Percentiles rank a stretch among this genome's conserved stretches.
phyloP scores from a whole-genome alignment of 768 basidiomycete genomes.

The Cystofilobasidium bisporidii region DNA sequence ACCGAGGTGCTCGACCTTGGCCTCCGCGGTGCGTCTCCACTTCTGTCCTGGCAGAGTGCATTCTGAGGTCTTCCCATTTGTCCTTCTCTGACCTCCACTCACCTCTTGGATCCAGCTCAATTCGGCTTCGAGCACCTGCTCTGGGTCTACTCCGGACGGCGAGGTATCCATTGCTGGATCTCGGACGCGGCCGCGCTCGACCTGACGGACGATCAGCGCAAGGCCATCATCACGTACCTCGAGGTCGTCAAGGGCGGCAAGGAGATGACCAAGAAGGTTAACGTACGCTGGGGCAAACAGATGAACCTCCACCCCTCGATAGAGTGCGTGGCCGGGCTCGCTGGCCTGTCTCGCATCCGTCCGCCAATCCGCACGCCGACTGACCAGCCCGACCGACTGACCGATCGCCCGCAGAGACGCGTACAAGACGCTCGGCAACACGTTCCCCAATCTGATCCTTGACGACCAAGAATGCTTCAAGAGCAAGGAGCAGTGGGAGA shows the following conservation, averaged over 20 bases:
- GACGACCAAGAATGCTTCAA: slow-evolving; percentile 76
- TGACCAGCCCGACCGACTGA: not conserved
- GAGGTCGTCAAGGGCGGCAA: slow-evolving; percentile 73
- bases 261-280: slow-evolving; percentile 71
- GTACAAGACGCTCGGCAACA: slow-evolving; percentile 44
- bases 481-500: slow-evolving; percentile 59
- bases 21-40: slow-evolving; percentile 48
- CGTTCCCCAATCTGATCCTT: slow-evolving; percentile 62
- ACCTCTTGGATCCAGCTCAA: slow-evolving; percentile 46
- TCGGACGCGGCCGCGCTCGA: slow-evolving; percentile 78
- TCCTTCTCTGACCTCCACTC: not conserved
- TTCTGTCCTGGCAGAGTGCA: too few relatives aligned
- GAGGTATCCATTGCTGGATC: slow-evolving; percentile 98
- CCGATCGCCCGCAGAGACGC: not conserved
- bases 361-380: too few relatives aligned
- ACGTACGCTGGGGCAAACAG: slow-evolving; percentile 46
- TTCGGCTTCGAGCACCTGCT: slow-evolving; percentile 83
- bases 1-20: slow-evolving; percentile 72
- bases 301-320: slow-evolving; percentile 61
- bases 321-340: slow-evolving; percentile 45
- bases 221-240: slow-evolving; percentile 74
- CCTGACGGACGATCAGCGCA: slow-evolving; percentile 82
- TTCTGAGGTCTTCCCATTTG: too few relatives aligned
- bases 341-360: not conserved
- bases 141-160: slow-evolving; percentile 97